phyloP scores from a whole-genome alignment of 805 yeast genomes.

The Candida palmyrensis region DNA sequence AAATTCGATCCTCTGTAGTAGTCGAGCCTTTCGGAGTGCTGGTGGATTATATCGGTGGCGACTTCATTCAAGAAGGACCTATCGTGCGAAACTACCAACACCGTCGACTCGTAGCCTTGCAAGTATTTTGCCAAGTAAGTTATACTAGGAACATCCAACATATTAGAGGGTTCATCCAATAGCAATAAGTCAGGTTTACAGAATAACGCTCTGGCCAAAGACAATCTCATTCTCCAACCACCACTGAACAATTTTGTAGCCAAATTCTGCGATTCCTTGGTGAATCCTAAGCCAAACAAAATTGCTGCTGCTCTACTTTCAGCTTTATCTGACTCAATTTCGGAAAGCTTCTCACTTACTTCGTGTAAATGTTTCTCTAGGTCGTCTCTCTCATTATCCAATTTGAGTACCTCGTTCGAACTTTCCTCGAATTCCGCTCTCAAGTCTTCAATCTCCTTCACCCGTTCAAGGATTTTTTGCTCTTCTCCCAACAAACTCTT shows the following conservation, averaged over 20 bases:
- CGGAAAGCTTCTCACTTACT: slow-evolving; percentile 74
- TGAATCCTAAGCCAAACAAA: slow-evolving; percentile 88
- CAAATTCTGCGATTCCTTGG: slow-evolving; percentile 73
- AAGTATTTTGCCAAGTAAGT: slow-evolving; percentile 88
- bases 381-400: slow-evolving; percentile 89
- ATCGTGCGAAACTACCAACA: slow-evolving; percentile 95
- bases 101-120: slow-evolving; percentile 87
- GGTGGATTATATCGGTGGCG: slow-evolving; percentile 97
- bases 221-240: slow-evolving; percentile 99
- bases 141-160: slow-evolving; percentile 99
- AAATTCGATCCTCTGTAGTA: slow-evolving; percentile 93
- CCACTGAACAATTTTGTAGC: slow-evolving; percentile 94
- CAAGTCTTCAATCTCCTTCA: slow-evolving; percentile 67
- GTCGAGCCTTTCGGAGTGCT: slow-evolving; percentile 94
- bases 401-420: slow-evolving; percentile 64
- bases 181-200: slow-evolving; percentile 92
- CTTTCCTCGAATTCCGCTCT: slow-evolving; percentile 71
- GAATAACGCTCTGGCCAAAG: slow-evolving; percentile 96
- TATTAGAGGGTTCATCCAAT: slow-evolving; percentile 98
- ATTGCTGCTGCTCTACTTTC: slow-evolving; percentile 96
- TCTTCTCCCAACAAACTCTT: slow-evolving; percentile 82
- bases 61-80: slow-evolving; percentile 95
- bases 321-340: slow-evolving; percentile 96
- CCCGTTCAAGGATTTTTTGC: slow-evolving; percentile 62
- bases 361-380: slow-evolving; percentile 73